phyloP scores from a whole-genome alignment of 257 asterid species.

The Lavandula angustifolia region DNA sequence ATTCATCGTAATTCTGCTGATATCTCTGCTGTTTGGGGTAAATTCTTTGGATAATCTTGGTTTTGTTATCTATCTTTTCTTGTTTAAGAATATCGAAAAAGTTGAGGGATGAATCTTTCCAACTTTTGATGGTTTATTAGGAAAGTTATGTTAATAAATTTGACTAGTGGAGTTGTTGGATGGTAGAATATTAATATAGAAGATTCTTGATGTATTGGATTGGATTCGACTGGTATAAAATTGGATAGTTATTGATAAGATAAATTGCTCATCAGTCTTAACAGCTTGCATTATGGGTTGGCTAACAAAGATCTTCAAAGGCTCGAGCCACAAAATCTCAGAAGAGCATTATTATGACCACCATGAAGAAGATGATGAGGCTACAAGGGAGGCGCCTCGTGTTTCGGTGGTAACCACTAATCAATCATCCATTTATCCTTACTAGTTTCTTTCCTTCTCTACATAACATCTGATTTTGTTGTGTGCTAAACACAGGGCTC shows the following conservation, averaged over 20 bases:
- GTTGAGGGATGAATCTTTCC: slow-evolving; percentile 21
- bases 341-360: slow-evolving; percentile 55
- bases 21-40: slow-evolving; percentile 57
- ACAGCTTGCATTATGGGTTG: slow-evolving; percentile 54
- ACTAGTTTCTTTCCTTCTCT: slow-evolving; percentile 3
- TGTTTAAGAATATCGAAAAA: slow-evolving; percentile 16
- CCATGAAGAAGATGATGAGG: slow-evolving; percentile 45
- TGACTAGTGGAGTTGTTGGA: slow-evolving; percentile 21
- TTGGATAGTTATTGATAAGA: neutral
- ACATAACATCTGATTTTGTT: slow-evolving; percentile 26
- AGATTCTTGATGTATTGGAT: slow-evolving; percentile 1
- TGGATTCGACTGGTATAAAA: slow-evolving; percentile 8
- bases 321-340: slow-evolving; percentile 55
- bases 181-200: slow-evolving; percentile 2
- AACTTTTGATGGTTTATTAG: slow-evolving; percentile 2
- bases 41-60: slow-evolving; percentile 25
- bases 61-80: slow-evolving; percentile 28
- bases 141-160: neutral
- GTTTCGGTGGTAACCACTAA: slow-evolving; percentile 40
- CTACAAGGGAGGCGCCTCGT: slow-evolving; percentile 47
- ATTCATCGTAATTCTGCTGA: slow-evolving; percentile 52
- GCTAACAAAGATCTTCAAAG: slow-evolving; percentile 73
- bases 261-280: neutral
- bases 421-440: neutral
- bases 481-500: slow-evolving; percentile 44